Evolutionary conservation across 345 rosid genomes (phyloP), one percentile per base, ranked within the genome.

Genomic region (Passiflora organensis): DNA sequence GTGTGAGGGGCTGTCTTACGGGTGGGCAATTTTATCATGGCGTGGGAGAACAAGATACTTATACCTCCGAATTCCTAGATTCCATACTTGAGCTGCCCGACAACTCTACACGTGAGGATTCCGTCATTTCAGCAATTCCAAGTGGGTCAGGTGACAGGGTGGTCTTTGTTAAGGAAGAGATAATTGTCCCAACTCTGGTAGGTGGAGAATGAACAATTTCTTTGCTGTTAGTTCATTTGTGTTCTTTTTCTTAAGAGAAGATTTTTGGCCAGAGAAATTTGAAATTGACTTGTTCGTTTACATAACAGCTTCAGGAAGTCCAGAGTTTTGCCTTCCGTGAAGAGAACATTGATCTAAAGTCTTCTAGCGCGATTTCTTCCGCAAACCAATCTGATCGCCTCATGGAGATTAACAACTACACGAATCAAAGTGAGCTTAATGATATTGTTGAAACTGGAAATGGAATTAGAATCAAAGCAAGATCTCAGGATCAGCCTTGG

Each of bases 391-490:
- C 36, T 21, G 39, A 4, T 48, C 66, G 38, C 57, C 37, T 37
- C 13, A 23, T 36, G 12, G 64, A 51, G 6, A 18, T 12, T 11
- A 56, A 43, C 54, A 50, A n/a, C n/a, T n/a, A n/a, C n/a, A n/a
- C n/a, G n/a, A n/a, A 53, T 21, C 47, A 41, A 20, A 39, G 53
- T 54, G n/a, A n/a, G n/a, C n/a, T n/a, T n/a, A n/a, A n/a, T n/a
- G 71, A 69, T 43, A 36, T 6, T 34, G 15, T 43, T 53, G 65
- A 44, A 52, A 48, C 80, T 17, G 84, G 47, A 52, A 51, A 78
- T 17, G 84, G 75, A 49, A 77, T 87, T 67, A 77, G 45, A 72
- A 59, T 73, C 36, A 78, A 77, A 68, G 11, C 63, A 43, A 89
- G 84, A n/a, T 25, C 19, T 59, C 83, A 22, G 63, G 32, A 34